Percentiles rank a stretch among this genome's conserved stretches.
phyloP scores from a whole-genome alignment of 306 rosid genomes.

The Cucurbita argyrosperma region DNA sequence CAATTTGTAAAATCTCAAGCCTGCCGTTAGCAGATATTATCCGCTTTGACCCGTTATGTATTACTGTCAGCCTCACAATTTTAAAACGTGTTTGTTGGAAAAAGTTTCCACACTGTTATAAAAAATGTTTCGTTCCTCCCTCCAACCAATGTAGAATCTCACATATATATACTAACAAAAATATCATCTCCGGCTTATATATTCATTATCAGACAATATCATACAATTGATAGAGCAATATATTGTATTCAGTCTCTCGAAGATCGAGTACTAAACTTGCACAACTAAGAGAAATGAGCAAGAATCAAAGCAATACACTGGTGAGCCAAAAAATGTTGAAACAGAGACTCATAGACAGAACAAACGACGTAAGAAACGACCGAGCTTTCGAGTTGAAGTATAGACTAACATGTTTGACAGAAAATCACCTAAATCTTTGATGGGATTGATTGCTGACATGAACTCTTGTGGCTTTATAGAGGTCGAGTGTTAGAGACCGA shows the following conservation, averaged over 20 bases:
- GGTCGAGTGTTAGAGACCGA: constrained; percentile 23
- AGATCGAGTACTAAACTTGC: not conserved
- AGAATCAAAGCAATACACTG: not conserved
- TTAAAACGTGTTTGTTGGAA: too few relatives aligned
- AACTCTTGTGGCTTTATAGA: not conserved
- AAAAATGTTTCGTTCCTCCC: too few relatives aligned
- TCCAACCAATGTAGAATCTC: too few relatives aligned
- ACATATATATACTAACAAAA: too few relatives aligned
- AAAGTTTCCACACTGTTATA: too few relatives aligned
- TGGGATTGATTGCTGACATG: not conserved
- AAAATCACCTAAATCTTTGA: not conserved
- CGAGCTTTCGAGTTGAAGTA: not conserved
- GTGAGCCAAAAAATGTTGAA: not conserved
- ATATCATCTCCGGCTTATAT: too few relatives aligned
- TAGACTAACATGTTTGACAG: not conserved
- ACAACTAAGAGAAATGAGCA: not conserved
- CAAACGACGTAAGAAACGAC: not conserved
- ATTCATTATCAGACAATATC: too few relatives aligned
- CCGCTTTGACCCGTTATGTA: too few relatives aligned
- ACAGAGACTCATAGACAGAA: not conserved
- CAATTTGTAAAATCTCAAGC: too few relatives aligned
- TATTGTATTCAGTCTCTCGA: not conserved
- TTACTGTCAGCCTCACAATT: too few relatives aligned
- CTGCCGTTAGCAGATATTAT: too few relatives aligned
- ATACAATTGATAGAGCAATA: not conserved